Base-by-base conservation (phyloP, 768 basidiomycete genomes). In the Coprinopsis sp. region DNA sequence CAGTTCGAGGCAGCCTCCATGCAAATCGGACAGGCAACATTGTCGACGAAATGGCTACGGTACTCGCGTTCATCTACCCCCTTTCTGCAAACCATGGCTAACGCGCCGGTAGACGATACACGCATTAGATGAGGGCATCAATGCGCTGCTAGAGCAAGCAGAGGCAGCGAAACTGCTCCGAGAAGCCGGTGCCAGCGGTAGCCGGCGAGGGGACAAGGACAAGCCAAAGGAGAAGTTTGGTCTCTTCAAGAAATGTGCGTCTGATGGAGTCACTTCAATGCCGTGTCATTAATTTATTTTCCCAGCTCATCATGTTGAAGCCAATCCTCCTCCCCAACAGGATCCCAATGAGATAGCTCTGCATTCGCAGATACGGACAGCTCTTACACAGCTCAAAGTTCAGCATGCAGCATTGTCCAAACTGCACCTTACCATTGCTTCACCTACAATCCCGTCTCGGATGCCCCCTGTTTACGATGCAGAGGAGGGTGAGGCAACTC, bases 11-110 rank as follows among this genome's bases (percentile, higher is more conserved):
- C 55, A 81, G 63, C 55, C 53, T 64, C 47, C 76, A 57, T 48
- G 58, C 77, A 47, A 76, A 64, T 54, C 78, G 74, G 54, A 72
- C 78, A 6, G 73, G 69, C 13, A 51, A 61, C 22, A 65, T 84
- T 44, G 67, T 79, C 14, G 84, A 88, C 38, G 83, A 86, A 56
- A 85, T 91, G 72, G 75, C 74, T 24, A 59, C 55, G 49, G 87
- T 88, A 58, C 49, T 8, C 8, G n/a, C n/a, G 30, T 18, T 4
- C 4, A 10, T 28, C 27, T 28, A 5, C 21, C 37, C 25, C 4
- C 27, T 28, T 19, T 42, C 4, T 13, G 30, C 27, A 42, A 28
- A 12, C 22, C 40, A 30, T 42, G 27, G 4, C 4, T 18, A 19
- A 42, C 40, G n/a, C n/a, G 10, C 30, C 14, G 77, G 71, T 36